phyloP scores from a whole-genome alignment of 768 basidiomycete genomes.

The Phlegmacium glaucopus region DNA sequence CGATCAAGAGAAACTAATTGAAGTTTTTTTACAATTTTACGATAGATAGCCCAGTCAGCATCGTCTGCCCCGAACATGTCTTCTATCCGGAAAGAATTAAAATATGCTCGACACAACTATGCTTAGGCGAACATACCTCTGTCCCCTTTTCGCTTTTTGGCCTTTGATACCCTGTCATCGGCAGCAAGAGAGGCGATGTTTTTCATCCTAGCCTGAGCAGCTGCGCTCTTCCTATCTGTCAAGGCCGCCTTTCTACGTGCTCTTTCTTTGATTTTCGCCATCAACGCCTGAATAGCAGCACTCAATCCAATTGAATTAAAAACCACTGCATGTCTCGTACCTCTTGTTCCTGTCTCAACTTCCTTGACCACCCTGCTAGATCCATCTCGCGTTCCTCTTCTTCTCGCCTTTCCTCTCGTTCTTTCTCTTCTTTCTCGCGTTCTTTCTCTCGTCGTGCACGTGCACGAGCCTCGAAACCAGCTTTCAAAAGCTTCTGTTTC shows the following conservation, averaged over 20 bases:
- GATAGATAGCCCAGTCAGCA: slow-evolving; percentile 96
- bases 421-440: slow-evolving; percentile 72
- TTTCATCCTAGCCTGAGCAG: slow-evolving; percentile 95
- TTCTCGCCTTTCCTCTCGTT: slow-evolving; percentile 67
- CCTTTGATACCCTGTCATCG: slow-evolving; percentile 75
- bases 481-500: slow-evolving; percentile 89
- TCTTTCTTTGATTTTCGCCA: slow-evolving; percentile 83
- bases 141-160: slow-evolving; percentile 77
- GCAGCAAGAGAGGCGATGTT: slow-evolving; percentile 88
- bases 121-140: slow-evolving; percentile 51
- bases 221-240: slow-evolving; percentile 89
- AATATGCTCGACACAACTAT: neutral
- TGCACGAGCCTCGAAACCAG: slow-evolving; percentile 87
- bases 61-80: slow-evolving; percentile 94
- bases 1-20: neutral
- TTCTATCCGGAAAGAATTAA: slow-evolving; percentile 41
- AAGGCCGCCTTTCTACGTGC: slow-evolving; percentile 76
- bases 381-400: slow-evolving; percentile 75
- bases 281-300: slow-evolving; percentile 50
- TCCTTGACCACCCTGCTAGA: slow-evolving; percentile 68
- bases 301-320: neutral
- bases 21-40: slow-evolving; percentile 73
- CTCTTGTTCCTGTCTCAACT: slow-evolving; percentile 77
- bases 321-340: slow-evolving; percentile 31
- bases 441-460: slow-evolving; percentile 86